Conservation (phyloP, 176 grass and related monocot genomes). For the Aegilops longissima region DNA sequence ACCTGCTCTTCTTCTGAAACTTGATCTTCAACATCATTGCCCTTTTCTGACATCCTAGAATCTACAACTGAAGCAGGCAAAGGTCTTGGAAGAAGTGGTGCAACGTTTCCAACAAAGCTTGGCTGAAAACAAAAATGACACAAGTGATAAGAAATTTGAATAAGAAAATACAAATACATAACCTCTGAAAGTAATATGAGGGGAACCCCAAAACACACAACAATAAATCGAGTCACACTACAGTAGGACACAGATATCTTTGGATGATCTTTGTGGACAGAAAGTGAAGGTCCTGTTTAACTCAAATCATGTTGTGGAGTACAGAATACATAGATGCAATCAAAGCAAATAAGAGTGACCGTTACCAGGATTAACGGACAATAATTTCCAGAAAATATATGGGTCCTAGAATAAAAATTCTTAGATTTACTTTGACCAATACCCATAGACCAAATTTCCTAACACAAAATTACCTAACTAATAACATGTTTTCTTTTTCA, state of each 20-base stretch:
- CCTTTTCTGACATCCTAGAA: conserved; percentile 48
- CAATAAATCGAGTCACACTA: conserved; percentile 8
- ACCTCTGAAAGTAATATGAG: conserved; percentile 13
- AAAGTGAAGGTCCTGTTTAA: conserved; percentile 4
- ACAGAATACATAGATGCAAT: not conserved
- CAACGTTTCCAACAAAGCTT: conserved; percentile 65
- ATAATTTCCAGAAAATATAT: not conserved
- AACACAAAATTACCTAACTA: not conserved
- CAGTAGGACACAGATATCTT: not conserved
- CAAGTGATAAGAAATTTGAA: not conserved
- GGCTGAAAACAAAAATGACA: conserved; percentile 38
- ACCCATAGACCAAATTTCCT: not conserved
- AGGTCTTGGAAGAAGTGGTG: conserved; percentile 71
- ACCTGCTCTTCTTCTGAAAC: conserved; percentile 54
- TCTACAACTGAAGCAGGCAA: conserved; percentile 70
- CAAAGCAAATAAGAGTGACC: not conserved
- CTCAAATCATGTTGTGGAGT: not conserved
- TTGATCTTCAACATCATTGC: conserved; percentile 18
- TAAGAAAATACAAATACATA: not conserved
- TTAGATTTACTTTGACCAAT: not conserved
- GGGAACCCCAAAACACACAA: not conserved
- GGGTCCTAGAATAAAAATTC: not conserved
- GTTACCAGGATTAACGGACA: not conserved
- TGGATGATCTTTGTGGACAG: not conserved
- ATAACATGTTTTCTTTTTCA: not conserved